These are phyloP conservation scores for Penicillium odoratum DNA, from an alignment of 495 filamentous ascomycete genomes.

Conservation along the genomic window DNA sequence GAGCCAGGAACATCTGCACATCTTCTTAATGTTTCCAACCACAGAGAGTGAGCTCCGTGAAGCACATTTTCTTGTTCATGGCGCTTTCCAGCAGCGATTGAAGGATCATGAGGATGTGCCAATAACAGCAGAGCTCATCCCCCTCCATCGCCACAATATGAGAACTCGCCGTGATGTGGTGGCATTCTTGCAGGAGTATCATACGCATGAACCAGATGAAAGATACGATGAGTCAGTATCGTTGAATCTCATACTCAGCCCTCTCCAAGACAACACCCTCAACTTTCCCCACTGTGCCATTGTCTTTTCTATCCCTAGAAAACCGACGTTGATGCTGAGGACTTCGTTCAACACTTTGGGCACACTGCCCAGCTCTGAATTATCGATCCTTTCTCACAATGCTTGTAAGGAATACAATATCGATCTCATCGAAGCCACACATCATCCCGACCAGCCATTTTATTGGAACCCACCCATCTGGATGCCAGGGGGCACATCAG, in stretches of 20 bases:
- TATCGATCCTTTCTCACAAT: neutral
- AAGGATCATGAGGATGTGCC: neutral
- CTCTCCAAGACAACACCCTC: neutral
- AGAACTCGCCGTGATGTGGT: neutral
- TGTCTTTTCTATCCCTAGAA: neutral
- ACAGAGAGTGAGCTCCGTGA: neutral
- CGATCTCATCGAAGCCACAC: neutral
- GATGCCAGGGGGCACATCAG: neutral
- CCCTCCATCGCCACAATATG: neutral
- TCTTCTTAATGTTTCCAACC: neutral
- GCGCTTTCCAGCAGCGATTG: neutral
- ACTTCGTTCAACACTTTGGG: neutral
- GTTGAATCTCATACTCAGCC: neutral
- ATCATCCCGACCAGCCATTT: neutral
- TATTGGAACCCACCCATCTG: neutral
- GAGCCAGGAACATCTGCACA: neutral
- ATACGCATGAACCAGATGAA: neutral
- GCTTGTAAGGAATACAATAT: neutral
- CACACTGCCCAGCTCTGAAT: neutral
- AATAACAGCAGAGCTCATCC: constrained; percentile 1
- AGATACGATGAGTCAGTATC: neutral
- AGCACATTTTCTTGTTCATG: neutral
- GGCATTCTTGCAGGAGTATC: neutral
- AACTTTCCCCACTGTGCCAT: neutral
- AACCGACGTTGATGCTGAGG: neutral